Evolutionary conservation across 2,329 filamentous ascomycete genomes (phyloP).

Genomic region (Fusarium sp.): DNA sequence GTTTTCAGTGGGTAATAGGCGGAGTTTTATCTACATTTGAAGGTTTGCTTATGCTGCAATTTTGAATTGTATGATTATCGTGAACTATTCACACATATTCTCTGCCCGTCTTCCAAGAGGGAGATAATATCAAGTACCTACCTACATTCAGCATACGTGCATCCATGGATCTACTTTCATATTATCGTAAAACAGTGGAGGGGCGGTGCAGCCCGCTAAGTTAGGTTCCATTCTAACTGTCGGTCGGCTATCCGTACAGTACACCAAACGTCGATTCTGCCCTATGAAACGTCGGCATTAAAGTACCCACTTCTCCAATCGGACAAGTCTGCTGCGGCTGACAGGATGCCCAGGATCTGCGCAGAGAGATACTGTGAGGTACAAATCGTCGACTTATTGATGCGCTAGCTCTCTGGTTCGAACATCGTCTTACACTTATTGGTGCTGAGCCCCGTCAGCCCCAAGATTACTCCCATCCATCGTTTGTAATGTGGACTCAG

Average conservation of each 20-base stretch:
- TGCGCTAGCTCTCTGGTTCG: slow-evolving; percentile 17
- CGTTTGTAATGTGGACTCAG: neutral
- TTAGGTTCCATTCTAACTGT: neutral
- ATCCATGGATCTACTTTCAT: no score
- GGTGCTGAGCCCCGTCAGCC: slow-evolving; percentile 40
- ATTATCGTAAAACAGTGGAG: slow-evolving; percentile 21
- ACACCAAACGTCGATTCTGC: slow-evolving; percentile 25
- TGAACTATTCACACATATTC: neutral
- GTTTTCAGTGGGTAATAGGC: slow-evolving; percentile 1
- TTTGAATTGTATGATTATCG: neutral
- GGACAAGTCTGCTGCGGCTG: slow-evolving; percentile 36
- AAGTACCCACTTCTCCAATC: slow-evolving; percentile 22
- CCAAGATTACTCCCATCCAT: slow-evolving; percentile 16
- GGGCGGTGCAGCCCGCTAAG: slow-evolving; percentile 28
- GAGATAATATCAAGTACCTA: no score
- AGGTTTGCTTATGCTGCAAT: neutral
- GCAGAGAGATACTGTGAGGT: slow-evolving; percentile 13
- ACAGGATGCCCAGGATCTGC: slow-evolving; percentile 29
- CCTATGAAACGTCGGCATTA: slow-evolving; percentile 38
- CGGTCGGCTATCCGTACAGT: no score
- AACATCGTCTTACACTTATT: slow-evolving; percentile 30
- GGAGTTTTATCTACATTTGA: neutral
- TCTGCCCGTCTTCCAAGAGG: neutral
- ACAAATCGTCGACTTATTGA: slow-evolving; percentile 22
- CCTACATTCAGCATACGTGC: neutral